phyloP scores from a whole-genome alignment of 2,329 filamentous ascomycete genomes.

The Aspergillus costaricaensis region DNA sequence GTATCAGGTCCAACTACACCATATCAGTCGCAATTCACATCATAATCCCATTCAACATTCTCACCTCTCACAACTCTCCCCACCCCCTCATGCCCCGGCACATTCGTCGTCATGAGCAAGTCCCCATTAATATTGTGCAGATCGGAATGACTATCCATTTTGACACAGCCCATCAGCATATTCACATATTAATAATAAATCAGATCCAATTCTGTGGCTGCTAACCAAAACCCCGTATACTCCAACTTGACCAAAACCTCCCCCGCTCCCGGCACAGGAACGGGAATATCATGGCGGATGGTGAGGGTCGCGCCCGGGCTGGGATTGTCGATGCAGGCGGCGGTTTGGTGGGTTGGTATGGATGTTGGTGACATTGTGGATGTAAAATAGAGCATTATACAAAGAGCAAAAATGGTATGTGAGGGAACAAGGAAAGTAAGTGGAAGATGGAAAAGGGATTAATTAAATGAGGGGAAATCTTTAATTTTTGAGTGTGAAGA shows the following conservation, averaged over 20 bases:
- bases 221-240: constrained; percentile 41
- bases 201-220: too few relatives aligned
- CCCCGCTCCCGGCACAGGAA: constrained; percentile 34
- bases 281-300: constrained; percentile 36
- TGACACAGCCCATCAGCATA: too few relatives aligned
- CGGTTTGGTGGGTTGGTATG: background rate
- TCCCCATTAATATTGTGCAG: constrained; percentile 39
- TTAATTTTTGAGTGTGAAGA: too few relatives aligned
- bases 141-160: constrained; percentile 37
- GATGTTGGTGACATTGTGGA: background rate
- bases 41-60: background rate
- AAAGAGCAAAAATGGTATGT: too few relatives aligned
- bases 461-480: too few relatives aligned
- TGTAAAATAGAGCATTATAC: background rate
- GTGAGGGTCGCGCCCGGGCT: constrained; percentile 37
- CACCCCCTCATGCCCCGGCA: constrained; percentile 45
- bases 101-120: constrained; percentile 37
- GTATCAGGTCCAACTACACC: background rate
- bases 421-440: too few relatives aligned
- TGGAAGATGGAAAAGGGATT: too few relatives aligned
- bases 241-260: constrained; percentile 45
- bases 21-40: background rate
- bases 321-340: constrained; percentile 33
- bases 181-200: too few relatives aligned
- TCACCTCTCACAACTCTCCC: constrained; percentile 32